Base-by-base conservation (phyloP, 2,329 filamentous ascomycete genomes). In the Chrysoporthe cubensis region DNA sequence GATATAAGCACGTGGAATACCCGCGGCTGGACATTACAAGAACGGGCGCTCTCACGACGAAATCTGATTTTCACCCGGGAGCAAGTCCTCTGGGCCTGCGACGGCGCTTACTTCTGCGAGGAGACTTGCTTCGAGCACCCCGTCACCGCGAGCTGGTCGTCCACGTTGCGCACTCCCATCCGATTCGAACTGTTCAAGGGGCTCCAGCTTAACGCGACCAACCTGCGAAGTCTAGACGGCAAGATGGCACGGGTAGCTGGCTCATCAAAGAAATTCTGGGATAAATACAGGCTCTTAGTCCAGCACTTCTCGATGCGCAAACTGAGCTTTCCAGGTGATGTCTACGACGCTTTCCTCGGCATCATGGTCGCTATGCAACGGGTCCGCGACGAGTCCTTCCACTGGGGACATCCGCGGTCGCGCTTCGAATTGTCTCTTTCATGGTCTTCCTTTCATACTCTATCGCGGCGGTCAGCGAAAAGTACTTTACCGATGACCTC, bases 21-120 rank as follows among this genome's bases (percentile, higher is more conserved):
- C 13, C 37, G 64, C n/a, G 64, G 64, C 43, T 65, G 64, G 64
- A 65, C 64, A 26, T n/a, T 65, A 6, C 64, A 65, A 21, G 64
- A 65, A 34, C 54, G 64, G 3, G 57, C 54, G 21, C 57, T 65
- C 3, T 65, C 64, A 3, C 61, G 46, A 18, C 61, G 61, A 34
- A 48, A 37, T 40, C 61, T 63, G 14, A 42, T 63, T 13, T 63
- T 63, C 43, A 42, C 61, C 4, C 14, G 50, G 34, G 61, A 63
- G 14, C 61, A 63, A n/a, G 61, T 63, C 46, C 50, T n/a, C n/a
- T 63, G 61, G 61, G 61, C 46, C 32, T 63, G 61, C 61, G 61
- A 63, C 34, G 61, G 61, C n/a, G 61, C 61, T 2, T 37, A 48
- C 32, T 54, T 63, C 11, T 63, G 61, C 46, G 61, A 63, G 46